Percentiles rank a stretch among this genome's conserved stretches.
phyloP scores from a whole-genome alignment of 192 early-diverging fungal species.

The Coemansia sp. region DNA sequence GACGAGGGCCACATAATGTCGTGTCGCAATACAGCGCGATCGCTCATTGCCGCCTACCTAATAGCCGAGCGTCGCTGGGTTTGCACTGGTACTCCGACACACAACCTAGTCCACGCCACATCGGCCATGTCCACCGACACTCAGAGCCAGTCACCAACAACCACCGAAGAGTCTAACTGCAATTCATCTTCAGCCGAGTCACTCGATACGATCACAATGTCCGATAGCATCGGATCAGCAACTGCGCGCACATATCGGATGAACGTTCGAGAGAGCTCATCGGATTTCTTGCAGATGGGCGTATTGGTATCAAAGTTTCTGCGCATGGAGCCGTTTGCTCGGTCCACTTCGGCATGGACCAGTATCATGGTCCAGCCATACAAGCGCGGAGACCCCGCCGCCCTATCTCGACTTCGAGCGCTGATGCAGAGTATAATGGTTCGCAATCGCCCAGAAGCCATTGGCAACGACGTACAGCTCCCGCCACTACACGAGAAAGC shows the following conservation, averaged over 20 bases:
- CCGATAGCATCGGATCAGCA: neutral
- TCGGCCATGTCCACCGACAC: conserved; percentile 17
- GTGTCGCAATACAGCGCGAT: conserved; percentile 44
- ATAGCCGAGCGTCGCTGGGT: conserved; percentile 65
- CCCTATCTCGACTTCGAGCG: conserved; percentile 50
- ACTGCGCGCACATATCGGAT: conserved; percentile 12
- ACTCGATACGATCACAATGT: too few species aligned
- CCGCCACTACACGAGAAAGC: conserved; percentile 60
- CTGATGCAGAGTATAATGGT: conserved; percentile 74
- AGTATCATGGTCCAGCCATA: conserved; percentile 58
- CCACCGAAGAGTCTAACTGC: neutral
- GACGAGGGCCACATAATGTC: conserved; percentile 82
- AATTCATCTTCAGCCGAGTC: neutral
- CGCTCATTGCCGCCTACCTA: conserved; percentile 58
- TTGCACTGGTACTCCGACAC: conserved; percentile 70
- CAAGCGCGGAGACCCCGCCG: conserved; percentile 50
- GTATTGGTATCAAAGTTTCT: conserved; percentile 61
- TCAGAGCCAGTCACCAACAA: neutral
- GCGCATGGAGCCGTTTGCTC: conserved; percentile 62
- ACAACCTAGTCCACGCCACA: conserved; percentile 60
- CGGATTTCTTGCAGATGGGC: conserved; percentile 56
- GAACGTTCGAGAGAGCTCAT: conserved; percentile 23
- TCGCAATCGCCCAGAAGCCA: conserved; percentile 60
- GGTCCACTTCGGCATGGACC: conserved; percentile 46
- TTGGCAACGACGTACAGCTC: conserved; percentile 59